Evolutionary conservation across 495 filamentous ascomycete genomes (phyloP).

Genomic region (Xylaria cubensis): DNA sequence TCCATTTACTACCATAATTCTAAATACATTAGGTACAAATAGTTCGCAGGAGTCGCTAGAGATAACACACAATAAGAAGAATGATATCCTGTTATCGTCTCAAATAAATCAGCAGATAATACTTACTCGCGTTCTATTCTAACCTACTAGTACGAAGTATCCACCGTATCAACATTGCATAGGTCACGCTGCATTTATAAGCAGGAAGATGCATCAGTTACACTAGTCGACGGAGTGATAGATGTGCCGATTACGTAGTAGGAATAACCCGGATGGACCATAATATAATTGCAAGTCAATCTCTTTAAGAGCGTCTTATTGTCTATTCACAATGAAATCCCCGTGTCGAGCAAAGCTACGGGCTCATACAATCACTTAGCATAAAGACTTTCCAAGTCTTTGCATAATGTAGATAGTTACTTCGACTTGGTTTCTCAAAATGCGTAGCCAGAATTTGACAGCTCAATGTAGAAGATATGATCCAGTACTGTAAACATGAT

Average conservation of each 20-base stretch:
- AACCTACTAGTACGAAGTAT: neutral
- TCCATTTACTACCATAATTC: neutral
- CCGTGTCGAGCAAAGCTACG: neutral
- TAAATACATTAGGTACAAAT: neutral
- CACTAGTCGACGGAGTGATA: neutral
- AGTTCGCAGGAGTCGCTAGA: neutral
- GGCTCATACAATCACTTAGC: neutral
- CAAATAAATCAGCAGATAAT: neutral
- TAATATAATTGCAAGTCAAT: neutral
- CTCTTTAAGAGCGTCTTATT: neutral
- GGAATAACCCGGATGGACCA: neutral
- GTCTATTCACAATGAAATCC: neutral
- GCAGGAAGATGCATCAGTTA: neutral
- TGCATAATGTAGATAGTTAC: neutral
- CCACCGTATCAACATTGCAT: neutral
- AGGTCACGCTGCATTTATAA: slow-evolving; percentile 17
- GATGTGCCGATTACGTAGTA: slow-evolving; percentile 5
- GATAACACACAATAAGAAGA: neutral
- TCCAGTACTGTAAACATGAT: neutral
- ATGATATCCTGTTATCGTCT: neutral
- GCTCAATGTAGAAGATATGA: neutral
- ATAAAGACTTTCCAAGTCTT: neutral
- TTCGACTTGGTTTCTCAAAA: slow-evolving; percentile 1
- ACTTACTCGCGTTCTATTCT: neutral
- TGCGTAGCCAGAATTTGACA: neutral